Evolutionary conservation across 805 yeast genomes (phyloP).

Genomic region (Ogataea angusta): DNA sequence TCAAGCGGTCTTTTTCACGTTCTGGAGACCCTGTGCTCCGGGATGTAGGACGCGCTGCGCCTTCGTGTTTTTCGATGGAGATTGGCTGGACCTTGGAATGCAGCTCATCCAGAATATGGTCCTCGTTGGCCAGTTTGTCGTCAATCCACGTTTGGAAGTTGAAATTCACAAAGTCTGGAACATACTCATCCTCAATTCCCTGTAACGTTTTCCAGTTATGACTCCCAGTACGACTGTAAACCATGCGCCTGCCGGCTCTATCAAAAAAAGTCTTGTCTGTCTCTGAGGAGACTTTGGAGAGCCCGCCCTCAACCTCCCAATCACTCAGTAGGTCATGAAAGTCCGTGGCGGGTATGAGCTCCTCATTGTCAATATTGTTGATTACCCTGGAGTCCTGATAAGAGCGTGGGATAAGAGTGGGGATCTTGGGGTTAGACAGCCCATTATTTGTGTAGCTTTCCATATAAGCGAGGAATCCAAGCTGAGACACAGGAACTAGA

Average conservation of each 20-base stretch:
- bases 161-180: slow-evolving; percentile 57
- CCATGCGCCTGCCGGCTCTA: slow-evolving; percentile 30
- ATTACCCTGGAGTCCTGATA: slow-evolving; percentile 18
- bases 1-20: slow-evolving; percentile 38
- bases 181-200: slow-evolving; percentile 73
- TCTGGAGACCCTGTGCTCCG: slow-evolving; percentile 32
- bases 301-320: slow-evolving; percentile 7
- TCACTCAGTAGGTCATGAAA: slow-evolving; percentile 21
- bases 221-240: slow-evolving; percentile 1
- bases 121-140: slow-evolving; percentile 12
- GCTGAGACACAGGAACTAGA: background rate
- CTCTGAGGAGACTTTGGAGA: slow-evolving; percentile 47
- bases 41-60: slow-evolving; percentile 21
- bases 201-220: slow-evolving; percentile 1
- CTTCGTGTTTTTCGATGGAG: slow-evolving; percentile 16
- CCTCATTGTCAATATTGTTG: slow-evolving; percentile 31
- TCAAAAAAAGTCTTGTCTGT: slow-evolving; percentile 61
- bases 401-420: slow-evolving; percentile 20
- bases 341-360: slow-evolving; percentile 25
- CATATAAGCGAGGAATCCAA: slow-evolving; percentile 1
- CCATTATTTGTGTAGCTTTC: slow-evolving; percentile 13
- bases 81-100: slow-evolving; percentile 33
- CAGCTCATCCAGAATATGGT: slow-evolving; percentile 13
- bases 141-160: slow-evolving; percentile 20
- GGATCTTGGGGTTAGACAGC: slow-evolving; percentile 16